These are phyloP conservation scores for Diplocarpon mali DNA, from an alignment of 2,329 filamentous ascomycete genomes.

Conservation along the genomic window DNA sequence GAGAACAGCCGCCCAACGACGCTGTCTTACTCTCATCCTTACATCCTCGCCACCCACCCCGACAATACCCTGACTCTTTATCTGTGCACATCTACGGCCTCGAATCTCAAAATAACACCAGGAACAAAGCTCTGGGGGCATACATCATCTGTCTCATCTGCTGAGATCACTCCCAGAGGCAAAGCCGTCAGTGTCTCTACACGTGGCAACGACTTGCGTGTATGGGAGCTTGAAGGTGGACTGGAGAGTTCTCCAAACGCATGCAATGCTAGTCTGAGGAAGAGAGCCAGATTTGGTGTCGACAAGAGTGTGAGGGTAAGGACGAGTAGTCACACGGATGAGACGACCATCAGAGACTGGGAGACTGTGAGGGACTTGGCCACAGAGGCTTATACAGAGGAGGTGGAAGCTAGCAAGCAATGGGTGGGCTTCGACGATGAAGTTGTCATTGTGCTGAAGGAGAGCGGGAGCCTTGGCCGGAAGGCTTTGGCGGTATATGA, in stretches of 20 bases:
- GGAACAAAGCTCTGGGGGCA: constrained; percentile 61
- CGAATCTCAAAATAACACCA: constrained; percentile 43
- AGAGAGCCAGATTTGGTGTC: constrained; percentile 15
- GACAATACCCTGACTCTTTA: constrained; percentile 65
- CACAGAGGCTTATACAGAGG: constrained; percentile 3
- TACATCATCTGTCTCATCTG: constrained; percentile 57
- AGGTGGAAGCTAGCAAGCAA: constrained; percentile 25
- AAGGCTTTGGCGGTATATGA: constrained; percentile 58
- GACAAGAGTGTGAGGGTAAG: constrained; percentile 2
- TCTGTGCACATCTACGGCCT: constrained; percentile 49
- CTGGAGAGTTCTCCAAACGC: constrained; percentile 25
- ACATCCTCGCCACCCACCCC: constrained; percentile 55
- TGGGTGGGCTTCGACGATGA: constrained; percentile 66
- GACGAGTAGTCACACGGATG: background rate
- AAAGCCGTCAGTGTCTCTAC: constrained; percentile 60
- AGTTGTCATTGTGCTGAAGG: constrained; percentile 54
- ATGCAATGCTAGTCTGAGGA: background rate
- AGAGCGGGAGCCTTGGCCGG: constrained; percentile 41
- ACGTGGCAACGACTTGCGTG: constrained; percentile 46
- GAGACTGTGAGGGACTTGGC: background rate
- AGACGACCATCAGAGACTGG: background rate
- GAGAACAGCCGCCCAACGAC: constrained; percentile 18
- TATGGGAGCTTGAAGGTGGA: constrained; percentile 59
- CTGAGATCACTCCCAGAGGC: constrained; percentile 55
- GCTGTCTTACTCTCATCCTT: constrained; percentile 47